Base-by-base conservation (phyloP, 2,329 filamentous ascomycete species). In the Helotiales sp. region DNA sequence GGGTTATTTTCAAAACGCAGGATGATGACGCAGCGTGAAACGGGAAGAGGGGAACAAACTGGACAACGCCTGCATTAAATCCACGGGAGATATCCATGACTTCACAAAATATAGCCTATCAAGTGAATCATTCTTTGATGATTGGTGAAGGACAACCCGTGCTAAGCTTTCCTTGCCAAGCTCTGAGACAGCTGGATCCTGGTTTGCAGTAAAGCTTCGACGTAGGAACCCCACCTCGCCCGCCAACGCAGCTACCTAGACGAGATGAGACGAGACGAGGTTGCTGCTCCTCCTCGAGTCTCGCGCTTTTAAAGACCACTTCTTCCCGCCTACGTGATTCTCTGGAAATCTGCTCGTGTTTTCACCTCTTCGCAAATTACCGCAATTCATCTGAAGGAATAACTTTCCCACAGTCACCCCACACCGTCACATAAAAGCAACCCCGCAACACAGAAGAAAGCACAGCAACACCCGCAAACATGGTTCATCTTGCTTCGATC, bases 401-500 rank as follows among this genome's bases (percentile, higher is more conserved):
- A 34, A 36, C 22, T 24, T n/a, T 10, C 44, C 49, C 33, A 29
- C 38, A 55, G 24, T 44, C 25, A 49, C 10, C 29, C 29, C 25
- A 34, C 30, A 48, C 25, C 24, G 19, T 31, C 49, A 44, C 40
- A 44, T 44, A 44, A 44, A 44, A 44, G n/a, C n/a, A n/a, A n/a
- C n/a, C n/a, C n/a, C n/a, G n/a, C n/a, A n/a, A n/a, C n/a, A n/a
- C n/a, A n/a, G n/a, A n/a, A n/a, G n/a, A n/a, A n/a, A n/a, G 49
- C 22, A n/a, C 34, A 53, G 3, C n/a, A 52, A 33, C 19, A 42
- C 40, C 25, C 60, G 65, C 59, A 51, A 74, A 38, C 52, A 81
- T 81, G 79, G 78, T 81, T 55, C 79, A 81, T 63, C 74, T 81
- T 51, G 71, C 77, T 24, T 67, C 71, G 54, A 74, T 80, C 54